Evolutionary conservation across 2,329 filamentous ascomycete genomes (phyloP), one percentile per base, ranked within the genome.

Genomic region (Fusarium longipes): DNA sequence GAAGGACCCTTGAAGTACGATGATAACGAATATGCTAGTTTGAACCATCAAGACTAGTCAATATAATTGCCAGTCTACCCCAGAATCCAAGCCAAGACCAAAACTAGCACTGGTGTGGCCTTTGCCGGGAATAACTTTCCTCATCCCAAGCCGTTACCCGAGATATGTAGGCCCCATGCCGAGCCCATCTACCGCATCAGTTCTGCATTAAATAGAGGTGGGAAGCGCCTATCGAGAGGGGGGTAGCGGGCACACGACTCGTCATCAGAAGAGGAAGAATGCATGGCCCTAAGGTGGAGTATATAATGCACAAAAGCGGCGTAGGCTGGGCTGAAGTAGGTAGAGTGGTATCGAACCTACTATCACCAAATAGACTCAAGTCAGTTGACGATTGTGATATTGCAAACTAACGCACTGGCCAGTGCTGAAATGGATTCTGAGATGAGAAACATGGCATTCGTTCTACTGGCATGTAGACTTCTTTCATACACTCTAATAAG

Each of bases 161-260:
- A 4, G 17, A 71, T 70, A 65, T 54, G 65, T 3, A 71, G 65
- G 69, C 66, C 65, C 10, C 60, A 71, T 49, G 40, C 70, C 1
- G 65, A 71, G 20, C 63, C 70, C 36, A 63, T 71, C 38, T 71
- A 70, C 45, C 57, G 68, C 4, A 71, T 71, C 22, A 47, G 68
- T n/a, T 60, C 66, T 30, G 60, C 70, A 8, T 71, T 71, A 63
- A 55, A 68, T 27, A 54, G 66, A 27, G 29, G 61, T 3, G 68
- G 60, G 9, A 32, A 1, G 56, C 47, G 14, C 38, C 63, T 29
- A 70, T 70, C 22, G 58, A 55, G 24, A 24, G 53, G 55, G 68
- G 1, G 60, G 66, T 9, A 32, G 38, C 17, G 70, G 66, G 3
- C 43, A 58, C 6, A 45, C 43, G 10, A 51, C 25, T 15, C 56